A percentile compares a stretch with the other conserved stretches of the same genome.
Evolutionary conservation across 2,329 filamentous ascomycete species (phyloP).

Genomic region (Zelopaecilomyces penicillatus): DNA sequence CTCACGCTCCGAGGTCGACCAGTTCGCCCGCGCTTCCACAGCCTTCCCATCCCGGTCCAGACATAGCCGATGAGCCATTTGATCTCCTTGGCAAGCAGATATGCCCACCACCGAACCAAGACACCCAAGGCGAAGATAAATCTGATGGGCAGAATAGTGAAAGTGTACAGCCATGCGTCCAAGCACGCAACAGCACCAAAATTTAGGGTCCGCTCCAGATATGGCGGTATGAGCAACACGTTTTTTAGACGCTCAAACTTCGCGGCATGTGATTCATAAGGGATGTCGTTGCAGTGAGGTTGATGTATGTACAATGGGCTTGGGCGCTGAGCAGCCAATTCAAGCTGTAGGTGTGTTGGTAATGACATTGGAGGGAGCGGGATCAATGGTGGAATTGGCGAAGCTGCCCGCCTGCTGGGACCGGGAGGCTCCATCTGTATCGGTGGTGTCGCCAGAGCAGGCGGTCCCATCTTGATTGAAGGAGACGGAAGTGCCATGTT

Average conservation of each 20-base stretch:
- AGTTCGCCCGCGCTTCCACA: conserved; percentile 58
- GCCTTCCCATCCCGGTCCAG: conserved; percentile 66
- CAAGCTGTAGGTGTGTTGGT: conserved; percentile 56
- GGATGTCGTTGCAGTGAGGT: conserved; percentile 47
- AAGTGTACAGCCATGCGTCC: conserved; percentile 93
- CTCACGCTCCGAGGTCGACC: conserved; percentile 27
- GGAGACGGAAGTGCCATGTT: conserved; percentile 13
- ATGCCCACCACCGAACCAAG: conserved; percentile 68
- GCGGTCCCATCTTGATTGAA: conserved; percentile 15
- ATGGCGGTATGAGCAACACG: conserved; percentile 72
- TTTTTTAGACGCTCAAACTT: conserved; percentile 90
- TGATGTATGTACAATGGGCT: conserved; percentile 59
- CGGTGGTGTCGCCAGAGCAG: conserved; percentile 14
- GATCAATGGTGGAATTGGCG: conserved; percentile 46
- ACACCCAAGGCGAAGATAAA: conserved; percentile 76
- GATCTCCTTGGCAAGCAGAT: conserved; percentile 62
- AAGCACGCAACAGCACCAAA: conserved; percentile 89
- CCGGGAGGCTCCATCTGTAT: conserved; percentile 8
- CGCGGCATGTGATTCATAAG: conserved; percentile 85
- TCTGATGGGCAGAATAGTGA: conserved; percentile 86
- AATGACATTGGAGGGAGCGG: conserved; percentile 60
- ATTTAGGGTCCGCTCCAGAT: conserved; percentile 73
- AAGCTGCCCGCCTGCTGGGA: conserved; percentile 28
- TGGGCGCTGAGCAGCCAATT: conserved; percentile 52
- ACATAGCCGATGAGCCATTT: conserved; percentile 68